Conservation (phyloP, 768 basidiomycete genomes). For the Grammothele lineata region DNA sequence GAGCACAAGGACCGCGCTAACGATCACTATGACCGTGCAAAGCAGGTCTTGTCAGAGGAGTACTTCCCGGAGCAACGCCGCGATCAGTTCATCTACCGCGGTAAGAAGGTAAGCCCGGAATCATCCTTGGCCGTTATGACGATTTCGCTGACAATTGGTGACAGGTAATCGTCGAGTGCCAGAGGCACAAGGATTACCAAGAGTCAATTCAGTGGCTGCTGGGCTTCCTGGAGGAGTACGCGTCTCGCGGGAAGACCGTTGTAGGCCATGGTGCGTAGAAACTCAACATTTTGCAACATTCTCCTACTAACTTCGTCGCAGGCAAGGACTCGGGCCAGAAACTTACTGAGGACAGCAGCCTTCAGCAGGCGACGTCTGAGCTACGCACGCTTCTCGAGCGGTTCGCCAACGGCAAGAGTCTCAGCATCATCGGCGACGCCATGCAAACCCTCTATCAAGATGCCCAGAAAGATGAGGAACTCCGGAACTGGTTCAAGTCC, state of each 20-base stretch:
- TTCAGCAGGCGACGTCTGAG: conserved; percentile 55
- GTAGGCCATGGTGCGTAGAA: conserved; percentile 13
- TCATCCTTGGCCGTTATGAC: neutral
- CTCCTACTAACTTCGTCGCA: too few relatives aligned
- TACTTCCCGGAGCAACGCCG: conserved; percentile 88
- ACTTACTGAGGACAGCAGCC: conserved; percentile 42
- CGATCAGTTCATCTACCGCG: conserved; percentile 89
- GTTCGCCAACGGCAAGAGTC: conserved; percentile 73
- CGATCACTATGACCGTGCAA: conserved; percentile 53
- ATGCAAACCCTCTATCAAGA: conserved; percentile 71
- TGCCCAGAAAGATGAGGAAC: conserved; percentile 65
- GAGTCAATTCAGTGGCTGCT: conserved; percentile 75
- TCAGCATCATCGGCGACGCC: conserved; percentile 67
- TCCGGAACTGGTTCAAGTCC: conserved; percentile 67
- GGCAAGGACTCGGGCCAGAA: conserved; percentile 15
- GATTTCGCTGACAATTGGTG: neutral
- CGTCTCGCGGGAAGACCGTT: conserved; percentile 29
- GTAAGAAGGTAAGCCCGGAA: conserved; percentile 71
- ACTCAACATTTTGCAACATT: too few relatives aligned
- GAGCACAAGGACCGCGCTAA: conserved; percentile 57
- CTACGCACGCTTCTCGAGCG: conserved; percentile 84
- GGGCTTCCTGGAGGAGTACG: conserved; percentile 58
- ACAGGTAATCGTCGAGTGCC: conserved; percentile 84
- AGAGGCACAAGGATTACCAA: conserved; percentile 89
- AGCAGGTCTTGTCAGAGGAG: conserved; percentile 71